phyloP scores from a whole-genome alignment of 768 basidiomycete genomes.

The Asterophora parasitica region DNA sequence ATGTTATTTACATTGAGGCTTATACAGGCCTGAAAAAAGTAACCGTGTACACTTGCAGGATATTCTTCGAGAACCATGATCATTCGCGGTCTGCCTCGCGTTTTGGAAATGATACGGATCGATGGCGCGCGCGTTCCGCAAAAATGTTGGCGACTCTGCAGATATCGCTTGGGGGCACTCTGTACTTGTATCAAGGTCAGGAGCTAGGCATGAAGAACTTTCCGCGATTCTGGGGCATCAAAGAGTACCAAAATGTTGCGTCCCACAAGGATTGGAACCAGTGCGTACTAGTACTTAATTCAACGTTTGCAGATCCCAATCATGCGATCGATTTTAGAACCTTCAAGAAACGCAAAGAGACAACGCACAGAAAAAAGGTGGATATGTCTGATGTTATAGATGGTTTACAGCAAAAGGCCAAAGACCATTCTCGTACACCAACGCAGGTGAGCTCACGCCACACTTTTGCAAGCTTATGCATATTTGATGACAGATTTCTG shows the following conservation, averaged over 20 bases:
- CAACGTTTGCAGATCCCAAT: background rate
- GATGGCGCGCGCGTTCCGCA: constrained; percentile 53
- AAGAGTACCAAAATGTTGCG: constrained; percentile 70
- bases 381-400: constrained; percentile 62
- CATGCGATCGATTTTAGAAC: too few species aligned
- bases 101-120: constrained; percentile 55
- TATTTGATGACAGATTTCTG: too few species aligned
- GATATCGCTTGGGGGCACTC: constrained; percentile 59
- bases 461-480: too few species aligned
- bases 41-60: too few species aligned
- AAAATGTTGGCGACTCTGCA: constrained; percentile 64
- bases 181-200: constrained; percentile 73
- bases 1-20: too few species aligned
- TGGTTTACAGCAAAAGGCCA: constrained; percentile 53
- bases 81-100: constrained; percentile 60
- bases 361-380: constrained; percentile 37
- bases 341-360: constrained; percentile 38
- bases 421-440: constrained; percentile 68
- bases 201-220: constrained; percentile 68
- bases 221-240: constrained; percentile 57
- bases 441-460: too few species aligned
- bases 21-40: too few species aligned
- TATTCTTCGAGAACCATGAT: constrained; percentile 74
- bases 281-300: too few species aligned
- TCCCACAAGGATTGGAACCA: constrained; percentile 53